Evolutionary conservation across 768 basidiomycete genomes (phyloP).

Genomic region (Trametes villosa): DNA sequence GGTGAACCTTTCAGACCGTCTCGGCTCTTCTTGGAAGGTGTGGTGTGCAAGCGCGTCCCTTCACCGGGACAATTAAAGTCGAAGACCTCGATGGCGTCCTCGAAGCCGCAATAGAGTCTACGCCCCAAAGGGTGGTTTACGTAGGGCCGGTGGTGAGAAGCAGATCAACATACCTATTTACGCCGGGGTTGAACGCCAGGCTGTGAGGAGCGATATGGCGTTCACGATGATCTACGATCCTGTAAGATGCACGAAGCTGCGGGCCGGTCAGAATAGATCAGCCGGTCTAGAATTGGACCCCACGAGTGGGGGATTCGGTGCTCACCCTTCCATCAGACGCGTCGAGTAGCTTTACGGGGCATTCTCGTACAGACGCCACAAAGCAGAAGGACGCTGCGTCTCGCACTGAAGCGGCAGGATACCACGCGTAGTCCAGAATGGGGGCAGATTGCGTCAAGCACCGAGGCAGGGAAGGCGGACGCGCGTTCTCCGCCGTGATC

Average conservation of each 20-base stretch:
- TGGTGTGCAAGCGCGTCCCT: constrained; percentile 71
- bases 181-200: constrained; percentile 74
- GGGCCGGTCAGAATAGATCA: not conserved
- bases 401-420: constrained; percentile 66
- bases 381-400: constrained; percentile 80
- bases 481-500: not conserved
- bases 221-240: constrained; percentile 93
- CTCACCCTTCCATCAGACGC: constrained; percentile 75
- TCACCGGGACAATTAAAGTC: constrained; percentile 75
- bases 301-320: constrained; percentile 1
- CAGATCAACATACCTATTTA: constrained; percentile 56
- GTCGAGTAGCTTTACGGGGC: constrained; percentile 85
- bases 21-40: constrained; percentile 74
- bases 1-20: constrained; percentile 85
- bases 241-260: constrained; percentile 89
- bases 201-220: constrained; percentile 86
- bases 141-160: not conserved
- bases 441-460: constrained; percentile 63
- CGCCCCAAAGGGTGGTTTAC: constrained; percentile 11
- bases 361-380: constrained; percentile 80
- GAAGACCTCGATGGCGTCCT: constrained; percentile 85
- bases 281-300: not conserved
- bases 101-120: constrained; percentile 87
- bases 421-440: constrained; percentile 84
- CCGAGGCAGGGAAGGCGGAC: not conserved